Conservation (phyloP, 345 rosid species). For the Carallia brachiata region DNA sequence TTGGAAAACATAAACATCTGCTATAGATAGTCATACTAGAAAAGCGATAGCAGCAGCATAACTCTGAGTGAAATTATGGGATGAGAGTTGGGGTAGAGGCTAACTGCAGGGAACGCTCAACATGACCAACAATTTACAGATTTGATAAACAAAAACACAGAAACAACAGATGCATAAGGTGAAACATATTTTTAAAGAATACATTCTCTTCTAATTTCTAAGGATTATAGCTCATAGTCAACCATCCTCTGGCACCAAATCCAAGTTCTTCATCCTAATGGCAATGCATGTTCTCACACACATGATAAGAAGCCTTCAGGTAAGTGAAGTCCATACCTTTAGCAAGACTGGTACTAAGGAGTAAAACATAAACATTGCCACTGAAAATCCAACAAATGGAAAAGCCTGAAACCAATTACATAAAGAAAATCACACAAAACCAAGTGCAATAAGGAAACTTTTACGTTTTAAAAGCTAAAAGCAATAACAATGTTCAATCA, state of each 20-base stretch:
- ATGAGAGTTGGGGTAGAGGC: not conserved
- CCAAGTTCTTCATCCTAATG: not conserved
- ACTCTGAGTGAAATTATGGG: not conserved
- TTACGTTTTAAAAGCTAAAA: not conserved
- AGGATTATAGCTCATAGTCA: not conserved
- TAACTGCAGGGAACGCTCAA: not conserved
- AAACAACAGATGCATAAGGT: not conserved
- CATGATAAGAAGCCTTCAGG: not conserved
- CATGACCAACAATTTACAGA: not conserved
- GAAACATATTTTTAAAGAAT: not conserved
- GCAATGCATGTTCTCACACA: constrained; percentile 4
- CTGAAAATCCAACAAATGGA: constrained; percentile 57
- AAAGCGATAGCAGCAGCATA: not conserved
- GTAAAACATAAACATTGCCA: constrained; percentile 76
- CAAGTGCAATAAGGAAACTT: constrained; percentile 1
- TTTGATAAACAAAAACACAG: not conserved
- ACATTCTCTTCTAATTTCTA: no score
- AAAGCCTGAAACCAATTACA: constrained; percentile 54
- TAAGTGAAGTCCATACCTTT: constrained; percentile 49
- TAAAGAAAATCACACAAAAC: constrained; percentile 5
- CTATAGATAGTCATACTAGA: not conserved
- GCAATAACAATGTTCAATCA: not conserved
- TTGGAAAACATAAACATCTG: not conserved
- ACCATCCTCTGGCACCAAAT: not conserved
- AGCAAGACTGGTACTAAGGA: constrained; percentile 74